Percentiles rank a stretch among this genome's conserved stretches.
phyloP scores from a whole-genome alignment of 805 yeast species.

The Komagataella pseudopastoris region DNA sequence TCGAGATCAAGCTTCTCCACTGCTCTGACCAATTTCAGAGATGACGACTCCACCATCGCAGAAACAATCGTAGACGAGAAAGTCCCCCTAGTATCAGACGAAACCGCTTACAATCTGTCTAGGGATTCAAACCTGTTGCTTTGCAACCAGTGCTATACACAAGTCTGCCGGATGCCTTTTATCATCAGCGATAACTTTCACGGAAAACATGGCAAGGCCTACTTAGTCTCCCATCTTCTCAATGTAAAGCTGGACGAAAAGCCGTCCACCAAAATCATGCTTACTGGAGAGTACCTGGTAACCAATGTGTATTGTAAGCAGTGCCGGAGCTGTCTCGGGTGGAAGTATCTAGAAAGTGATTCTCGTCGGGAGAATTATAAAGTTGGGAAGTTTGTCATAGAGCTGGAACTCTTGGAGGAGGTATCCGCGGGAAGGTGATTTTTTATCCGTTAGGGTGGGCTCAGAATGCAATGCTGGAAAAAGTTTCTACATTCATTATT shows the following conservation, averaged over 20 bases:
- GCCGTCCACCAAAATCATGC: constrained; percentile 15
- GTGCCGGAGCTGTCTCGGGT: constrained; percentile 16
- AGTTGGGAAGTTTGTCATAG: constrained; percentile 20
- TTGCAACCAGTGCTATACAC: constrained; percentile 19
- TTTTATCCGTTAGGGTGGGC: not conserved
- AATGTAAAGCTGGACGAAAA: constrained; percentile 10
- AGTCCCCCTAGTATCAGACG: not conserved
- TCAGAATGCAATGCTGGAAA: not conserved
- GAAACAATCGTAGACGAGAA: not conserved
- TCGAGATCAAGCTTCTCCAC: not conserved
- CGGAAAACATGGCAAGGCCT: constrained; percentile 20
- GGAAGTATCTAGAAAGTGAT: constrained; percentile 20
- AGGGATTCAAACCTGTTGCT: constrained; percentile 4
- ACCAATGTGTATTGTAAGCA: constrained; percentile 16
- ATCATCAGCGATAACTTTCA: constrained; percentile 19
- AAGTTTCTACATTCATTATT: not conserved
- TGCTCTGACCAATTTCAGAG: not conserved
- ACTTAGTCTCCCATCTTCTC: constrained; percentile 16
- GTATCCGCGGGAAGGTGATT: not conserved
- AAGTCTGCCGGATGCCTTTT: constrained; percentile 15
- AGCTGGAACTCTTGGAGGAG: constrained; percentile 13
- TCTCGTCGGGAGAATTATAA: constrained; percentile 16
- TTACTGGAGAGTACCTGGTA: constrained; percentile 20
- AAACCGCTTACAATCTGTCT: not conserved
- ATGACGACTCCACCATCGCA: not conserved